Conservation (phyloP, 2,329 filamentous ascomycete genomes). For the Xylaria sp. region DNA sequence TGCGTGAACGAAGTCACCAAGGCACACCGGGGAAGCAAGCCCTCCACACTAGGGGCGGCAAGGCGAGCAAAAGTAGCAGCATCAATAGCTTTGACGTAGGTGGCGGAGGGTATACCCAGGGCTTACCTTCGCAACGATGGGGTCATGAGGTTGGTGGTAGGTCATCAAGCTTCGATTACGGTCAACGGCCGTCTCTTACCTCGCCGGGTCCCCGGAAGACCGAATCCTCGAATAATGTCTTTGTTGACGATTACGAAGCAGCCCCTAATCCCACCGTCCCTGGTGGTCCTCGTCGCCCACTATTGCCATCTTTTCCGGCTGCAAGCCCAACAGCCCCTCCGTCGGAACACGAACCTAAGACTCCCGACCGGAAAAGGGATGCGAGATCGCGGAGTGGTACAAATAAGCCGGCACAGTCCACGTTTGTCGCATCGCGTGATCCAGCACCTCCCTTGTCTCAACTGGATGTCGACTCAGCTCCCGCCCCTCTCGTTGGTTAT, state of each 20-base stretch:
- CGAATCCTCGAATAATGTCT: constrained; percentile 56
- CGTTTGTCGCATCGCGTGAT: constrained; percentile 35
- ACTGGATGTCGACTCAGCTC: constrained; percentile 54
- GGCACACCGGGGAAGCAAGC: constrained; percentile 47
- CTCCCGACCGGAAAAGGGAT: constrained; percentile 55
- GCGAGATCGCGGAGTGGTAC: constrained; percentile 54
- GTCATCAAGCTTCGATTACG: constrained; percentile 78
- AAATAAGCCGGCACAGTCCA: constrained; percentile 39
- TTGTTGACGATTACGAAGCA: constrained; percentile 72
- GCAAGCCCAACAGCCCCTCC: constrained; percentile 46
- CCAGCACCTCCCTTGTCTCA: constrained; percentile 42
- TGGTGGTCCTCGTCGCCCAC: constrained; percentile 69
- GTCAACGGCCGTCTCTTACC: constrained; percentile 50
- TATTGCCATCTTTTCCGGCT: constrained; percentile 46
- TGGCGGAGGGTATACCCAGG: constrained; percentile 64
- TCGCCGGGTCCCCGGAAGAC: constrained; percentile 49
- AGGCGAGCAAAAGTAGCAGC: constrained; percentile 75
- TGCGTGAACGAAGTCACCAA: constrained; percentile 55
- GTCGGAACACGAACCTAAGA: constrained; percentile 46
- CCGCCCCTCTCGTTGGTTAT: constrained; percentile 64
- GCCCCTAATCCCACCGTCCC: constrained; percentile 87
- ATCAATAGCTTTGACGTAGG: constrained; percentile 65
- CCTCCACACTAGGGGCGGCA: constrained; percentile 62
- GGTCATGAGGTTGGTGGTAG: constrained; percentile 58
- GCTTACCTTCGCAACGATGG: constrained; percentile 64